Percentiles rank a stretch among this genome's conserved stretches.
phyloP scores from a whole-genome alignment of 768 basidiomycete genomes.

The Tephrocybe sp. region DNA sequence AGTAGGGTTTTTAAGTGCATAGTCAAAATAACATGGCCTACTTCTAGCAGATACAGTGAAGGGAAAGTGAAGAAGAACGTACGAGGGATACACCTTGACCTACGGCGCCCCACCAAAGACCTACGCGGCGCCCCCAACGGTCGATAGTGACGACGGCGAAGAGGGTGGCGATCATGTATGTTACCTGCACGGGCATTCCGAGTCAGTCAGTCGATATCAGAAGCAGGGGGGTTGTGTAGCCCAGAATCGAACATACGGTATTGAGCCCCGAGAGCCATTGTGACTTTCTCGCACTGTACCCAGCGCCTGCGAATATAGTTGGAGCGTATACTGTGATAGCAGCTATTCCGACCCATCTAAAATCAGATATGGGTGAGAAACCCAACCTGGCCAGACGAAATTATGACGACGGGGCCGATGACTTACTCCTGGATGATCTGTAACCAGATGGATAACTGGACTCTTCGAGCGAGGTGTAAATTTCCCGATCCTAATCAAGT shows the following conservation, averaged over 20 bases:
- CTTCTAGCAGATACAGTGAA: neutral
- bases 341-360: conserved; percentile 43
- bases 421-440: conserved; percentile 44
- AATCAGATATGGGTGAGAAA: too few relatives aligned
- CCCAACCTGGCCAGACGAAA: too few relatives aligned
- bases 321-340: conserved; percentile 46
- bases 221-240: neutral
- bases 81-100: conserved; percentile 35
- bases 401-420: too few relatives aligned
- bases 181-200: conserved; percentile 23
- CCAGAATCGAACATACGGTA: conserved; percentile 24
- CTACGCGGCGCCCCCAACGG: conserved; percentile 40
- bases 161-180: conserved; percentile 40
- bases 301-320: conserved; percentile 42
- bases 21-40: conserved; percentile 12
- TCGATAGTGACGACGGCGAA: conserved; percentile 42
- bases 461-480: conserved; percentile 39
- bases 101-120: conserved; percentile 44
- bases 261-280: conserved; percentile 46
- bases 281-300: conserved; percentile 39
- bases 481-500: conserved; percentile 27
- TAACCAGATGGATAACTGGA: conserved; percentile 42
- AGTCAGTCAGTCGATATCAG: neutral
- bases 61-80: conserved; percentile 1
- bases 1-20: too few relatives aligned